Base-by-base conservation (phyloP, 2,329 filamentous ascomycete genomes). In the Eutypella sp. region DNA sequence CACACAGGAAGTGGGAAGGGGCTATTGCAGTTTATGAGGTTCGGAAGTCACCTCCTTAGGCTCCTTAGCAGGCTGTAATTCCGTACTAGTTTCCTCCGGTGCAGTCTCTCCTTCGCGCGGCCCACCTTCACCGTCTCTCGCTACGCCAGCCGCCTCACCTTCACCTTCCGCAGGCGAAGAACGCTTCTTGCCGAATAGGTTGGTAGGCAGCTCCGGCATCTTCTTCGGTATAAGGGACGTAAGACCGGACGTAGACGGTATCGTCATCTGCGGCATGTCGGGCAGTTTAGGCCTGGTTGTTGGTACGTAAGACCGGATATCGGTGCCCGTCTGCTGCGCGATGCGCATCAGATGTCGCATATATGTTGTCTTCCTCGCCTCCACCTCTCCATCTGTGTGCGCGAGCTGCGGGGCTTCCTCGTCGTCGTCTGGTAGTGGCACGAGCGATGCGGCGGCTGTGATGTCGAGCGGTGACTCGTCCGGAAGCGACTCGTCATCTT, bases 391-490 rank as follows among this genome's bases (percentile, higher is more conserved):
- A 10, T 55, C n/a, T n/a, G n/a, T n/a, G n/a, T n/a, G n/a, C n/a
- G n/a, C 53, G 11, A 66, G 54, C 1, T 65, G 62, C 1, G 62
- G 59, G 1, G 45, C 25, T 9, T 51, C 57, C 5, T 67, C 64
- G 16, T 67, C 62, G 18, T 72, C 72, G 18, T 67, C 66, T 0
- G 75, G 74, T 0, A 76, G 57, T 0, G 74, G 73, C 0, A 75
- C 71, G 2, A 76, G 61, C 0, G 74, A 72, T 1, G 75, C 74
- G 0, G 75, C 74, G 0, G 74, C 74, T 0, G 74, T 72, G 25
- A 78, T 78, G 47, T 78, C 75, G 33, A 78, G 66, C 3, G 75
- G 75, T 1, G 74, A 75, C 47, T 67, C 60, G 36, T 69, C 67
- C 1, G 63, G 67, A 1, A 70, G 45, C 2, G 53, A 51, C 10